phyloP scores from a whole-genome alignment of 495 filamentous ascomycete genomes.

The Penicillium turbatum region DNA sequence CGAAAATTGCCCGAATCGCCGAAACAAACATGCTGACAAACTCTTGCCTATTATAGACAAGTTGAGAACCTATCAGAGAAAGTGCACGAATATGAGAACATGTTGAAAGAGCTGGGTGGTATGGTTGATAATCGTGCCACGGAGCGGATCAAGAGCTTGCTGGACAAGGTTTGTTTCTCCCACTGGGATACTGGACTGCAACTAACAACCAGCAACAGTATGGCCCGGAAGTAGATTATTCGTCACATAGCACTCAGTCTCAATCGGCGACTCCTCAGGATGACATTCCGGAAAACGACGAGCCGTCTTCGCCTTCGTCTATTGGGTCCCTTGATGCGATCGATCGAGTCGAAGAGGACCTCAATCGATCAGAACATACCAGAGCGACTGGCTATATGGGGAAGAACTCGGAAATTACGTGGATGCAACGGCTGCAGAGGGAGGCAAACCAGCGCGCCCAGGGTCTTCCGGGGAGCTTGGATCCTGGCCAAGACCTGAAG shows the following conservation, averaged over 20 bases:
- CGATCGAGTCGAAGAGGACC: conserved; percentile 59
- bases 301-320: conserved; percentile 40
- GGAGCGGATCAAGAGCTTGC: conserved; percentile 35
- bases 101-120: conserved; percentile 39
- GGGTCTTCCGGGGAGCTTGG: conserved; percentile 31
- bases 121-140: conserved; percentile 31
- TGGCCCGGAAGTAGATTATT: conserved; percentile 22
- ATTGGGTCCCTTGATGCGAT: conserved; percentile 58
- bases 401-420: conserved; percentile 60
- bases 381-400: conserved; percentile 59
- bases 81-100: conserved; percentile 46
- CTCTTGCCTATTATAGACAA: conserved; percentile 24
- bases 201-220: conserved; percentile 10
- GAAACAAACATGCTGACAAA: conserved; percentile 8
- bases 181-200: not conserved
- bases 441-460: conserved; percentile 35
- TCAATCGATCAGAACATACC: conserved; percentile 48
- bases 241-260: conserved; percentile 30
- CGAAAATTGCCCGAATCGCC: not conserved
- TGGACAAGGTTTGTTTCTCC: conserved; percentile 37
- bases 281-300: conserved; percentile 19
- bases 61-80: conserved; percentile 43
- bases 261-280: conserved; percentile 36
- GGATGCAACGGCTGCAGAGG: conserved; percentile 51
- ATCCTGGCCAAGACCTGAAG: conserved; percentile 27